Conservation (phyloP, 129 eudicot species). For the Ambrosia trifida region DNA sequence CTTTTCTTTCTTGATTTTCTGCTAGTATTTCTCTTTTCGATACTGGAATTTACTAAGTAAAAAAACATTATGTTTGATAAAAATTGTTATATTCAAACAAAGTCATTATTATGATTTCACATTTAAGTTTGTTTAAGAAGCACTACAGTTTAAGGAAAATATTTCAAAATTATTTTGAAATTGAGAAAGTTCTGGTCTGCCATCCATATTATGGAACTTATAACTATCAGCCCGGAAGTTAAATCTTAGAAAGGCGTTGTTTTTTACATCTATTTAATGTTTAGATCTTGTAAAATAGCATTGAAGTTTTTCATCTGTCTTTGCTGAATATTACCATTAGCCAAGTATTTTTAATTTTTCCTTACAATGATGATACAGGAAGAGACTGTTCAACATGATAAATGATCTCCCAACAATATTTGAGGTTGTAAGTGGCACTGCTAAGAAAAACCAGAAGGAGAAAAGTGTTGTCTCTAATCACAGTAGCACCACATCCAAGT, state of each 20-base stretch:
- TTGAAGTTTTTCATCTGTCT: constrained; percentile 10
- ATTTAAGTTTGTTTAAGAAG: neutral
- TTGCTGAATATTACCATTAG: constrained; percentile 10
- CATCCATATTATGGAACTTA: neutral
- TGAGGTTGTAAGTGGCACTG: constrained; percentile 71
- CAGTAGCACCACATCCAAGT: constrained; percentile 65
- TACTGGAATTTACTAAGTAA: neutral
- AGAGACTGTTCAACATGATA: constrained; percentile 68
- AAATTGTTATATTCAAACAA: neutral
- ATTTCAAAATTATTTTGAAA: neutral
- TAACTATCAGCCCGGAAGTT: neutral
- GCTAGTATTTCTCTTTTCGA: no score
- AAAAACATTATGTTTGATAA: neutral
- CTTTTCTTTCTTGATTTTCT: neutral
- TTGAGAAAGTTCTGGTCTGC: constrained; percentile 4
- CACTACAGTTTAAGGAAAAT: neutral
- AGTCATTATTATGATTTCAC: neutral
- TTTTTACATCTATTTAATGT: neutral
- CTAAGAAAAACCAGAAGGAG: constrained; percentile 69
- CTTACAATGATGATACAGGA: constrained; percentile 49
- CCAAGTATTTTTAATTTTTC: constrained; percentile 5
- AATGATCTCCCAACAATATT: constrained; percentile 79
- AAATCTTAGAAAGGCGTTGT: neutral
- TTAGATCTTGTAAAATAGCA: neutral
- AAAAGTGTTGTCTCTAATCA: constrained; percentile 58